Base-by-base conservation (phyloP, 805 yeast genomes). In the Starmerella potacharoeniae region DNA sequence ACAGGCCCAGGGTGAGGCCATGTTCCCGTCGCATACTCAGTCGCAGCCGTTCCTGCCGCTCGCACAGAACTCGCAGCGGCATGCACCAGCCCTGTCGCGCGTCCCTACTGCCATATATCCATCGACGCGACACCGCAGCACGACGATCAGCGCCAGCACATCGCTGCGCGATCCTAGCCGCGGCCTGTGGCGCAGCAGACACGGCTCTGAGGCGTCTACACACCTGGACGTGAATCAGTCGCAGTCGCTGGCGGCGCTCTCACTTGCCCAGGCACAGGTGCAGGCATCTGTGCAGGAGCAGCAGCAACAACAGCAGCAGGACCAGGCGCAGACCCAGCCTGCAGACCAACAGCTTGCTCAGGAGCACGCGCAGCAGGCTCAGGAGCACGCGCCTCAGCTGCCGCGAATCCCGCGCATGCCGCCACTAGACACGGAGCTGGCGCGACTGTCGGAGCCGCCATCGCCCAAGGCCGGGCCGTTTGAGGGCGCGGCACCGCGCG, bases 41-140 rank as follows among this genome's bases (percentile, higher is more conserved):
- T 46, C 49, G 39, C 49, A 46, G 31, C 40, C 49, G 30, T 17
- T 5, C 16, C 16, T 34, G 30, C 49, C 39, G 30, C 40, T 33
- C n/a, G 29, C 39, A 4, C 49, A 46, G 16, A 17, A 13, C 39
- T 13, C 14, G 14, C 49, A 33, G 39, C 49, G 49, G n/a, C 49
- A 33, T 7, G 14, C 5, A 30, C 13, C 40, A 6, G 17, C 34
- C 7, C 51, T 48, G 10, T 16, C 46, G 11, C 53, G 49, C 9
- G 41, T 31, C 6, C 57, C 52, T 1, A 31, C 57, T 4, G 55
- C 58, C 2, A 16, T 47, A 11, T 44, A 29, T 3, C 11, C 55
- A 22, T 30, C 44, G 10, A 14, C 51, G 14, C 44, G 58, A 13
- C 42, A 46, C 39, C 52, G 58, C 16, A 55, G 58, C 53, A 55